These are phyloP conservation scores for Fusarium austroafricanum DNA, from an alignment of 2,329 filamentous ascomycete species.

Conservation along the genomic window DNA sequence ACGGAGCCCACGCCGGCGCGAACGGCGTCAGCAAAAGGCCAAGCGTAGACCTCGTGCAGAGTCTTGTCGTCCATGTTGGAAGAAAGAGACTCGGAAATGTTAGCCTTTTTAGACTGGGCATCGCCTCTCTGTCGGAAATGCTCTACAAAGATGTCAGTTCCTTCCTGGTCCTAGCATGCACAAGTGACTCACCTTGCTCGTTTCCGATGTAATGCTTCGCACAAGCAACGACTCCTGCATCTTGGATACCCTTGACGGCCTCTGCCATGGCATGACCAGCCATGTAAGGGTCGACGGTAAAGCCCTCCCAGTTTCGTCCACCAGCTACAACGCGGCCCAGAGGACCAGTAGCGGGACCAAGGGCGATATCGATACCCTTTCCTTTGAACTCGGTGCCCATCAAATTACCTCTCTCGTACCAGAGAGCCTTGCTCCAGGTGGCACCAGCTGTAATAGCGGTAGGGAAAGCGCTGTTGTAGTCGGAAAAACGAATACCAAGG, in stretches of 20 bases:
- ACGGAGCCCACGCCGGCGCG: constrained; percentile 72
- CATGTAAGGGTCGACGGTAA: constrained; percentile 78
- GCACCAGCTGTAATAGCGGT: constrained; percentile 83
- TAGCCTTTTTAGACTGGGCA: constrained; percentile 64
- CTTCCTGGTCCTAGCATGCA: rapidly evolving
- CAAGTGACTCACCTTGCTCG: constrained; percentile 66
- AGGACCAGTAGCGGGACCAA: constrained; percentile 63
- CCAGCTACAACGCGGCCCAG: constrained; percentile 60
- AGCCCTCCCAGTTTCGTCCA: constrained; percentile 73
- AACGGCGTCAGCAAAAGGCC: constrained; percentile 82
- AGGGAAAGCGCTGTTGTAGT: constrained; percentile 85
- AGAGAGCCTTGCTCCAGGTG: constrained; percentile 81
- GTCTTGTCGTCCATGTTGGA: constrained; percentile 78
- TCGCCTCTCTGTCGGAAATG: constrained; percentile 75
- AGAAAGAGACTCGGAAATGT: constrained; percentile 70
- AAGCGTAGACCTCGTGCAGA: constrained; percentile 80
- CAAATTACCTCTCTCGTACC: constrained; percentile 62
- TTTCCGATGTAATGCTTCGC: constrained; percentile 82
- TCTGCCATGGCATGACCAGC: constrained; percentile 78
- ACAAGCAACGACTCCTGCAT: constrained; percentile 83
- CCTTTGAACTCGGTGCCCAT: constrained; percentile 73
- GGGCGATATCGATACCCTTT: constrained; percentile 81
- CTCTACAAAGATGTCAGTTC: constrained; percentile 55
- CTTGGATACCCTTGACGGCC: constrained; percentile 83
- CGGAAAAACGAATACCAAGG: constrained; percentile 79